Base-by-base conservation (phyloP, 108 stramenopile genomes). In the Fragilaria radians region DNA sequence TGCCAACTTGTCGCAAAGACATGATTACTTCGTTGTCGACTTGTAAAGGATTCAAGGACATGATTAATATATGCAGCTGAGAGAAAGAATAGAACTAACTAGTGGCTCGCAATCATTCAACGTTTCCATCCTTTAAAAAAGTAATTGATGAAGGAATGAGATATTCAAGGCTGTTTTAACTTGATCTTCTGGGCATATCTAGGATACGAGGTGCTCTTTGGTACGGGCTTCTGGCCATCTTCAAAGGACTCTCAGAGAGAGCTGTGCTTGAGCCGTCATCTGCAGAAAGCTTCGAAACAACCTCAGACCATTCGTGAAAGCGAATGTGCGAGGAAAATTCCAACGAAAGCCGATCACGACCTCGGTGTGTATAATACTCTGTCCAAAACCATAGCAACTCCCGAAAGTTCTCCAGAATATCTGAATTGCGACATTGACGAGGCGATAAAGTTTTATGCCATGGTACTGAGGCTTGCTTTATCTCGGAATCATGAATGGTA, bases 321-420 rank as follows among this genome's bases (percentile, higher is more conserved):
- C 88, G 62, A 51, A 94, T 49, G 61, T 87, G 93, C 0, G 83
- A 84, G 4, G 85, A 86, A 59, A 91, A 94, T 61, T 94, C 93
- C 30, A 94, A 65, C 23, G 81, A 82, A 47, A 91, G 66, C 5
- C 93, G 66, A 65, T 94, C 93, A 4, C 93, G 73, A 4, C 93
- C 93, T 18, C 93, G 62, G 52, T 84, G 89, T 4, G 81, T 67
- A 68, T 94, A 94, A 71, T 90, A 94, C 57, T 88, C 81, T 3
- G 64, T 54, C 93, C 93, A 94, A 60, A 90, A 94, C 83, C 87
- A 91, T 28, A 91, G 70, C 27, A 94, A 71, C 48, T 86, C 81
- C 11, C 85, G 81, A 55, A 91, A 91, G 45, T 83, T 85, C 5
- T 70, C 22, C 63, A 86, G 29, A 18, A 79, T 62, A 42, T 76